Evolutionary conservation across 768 basidiomycete genomes (phyloP), one percentile per base, ranked within the genome.

Genomic region (Amanita subjunquillea): DNA sequence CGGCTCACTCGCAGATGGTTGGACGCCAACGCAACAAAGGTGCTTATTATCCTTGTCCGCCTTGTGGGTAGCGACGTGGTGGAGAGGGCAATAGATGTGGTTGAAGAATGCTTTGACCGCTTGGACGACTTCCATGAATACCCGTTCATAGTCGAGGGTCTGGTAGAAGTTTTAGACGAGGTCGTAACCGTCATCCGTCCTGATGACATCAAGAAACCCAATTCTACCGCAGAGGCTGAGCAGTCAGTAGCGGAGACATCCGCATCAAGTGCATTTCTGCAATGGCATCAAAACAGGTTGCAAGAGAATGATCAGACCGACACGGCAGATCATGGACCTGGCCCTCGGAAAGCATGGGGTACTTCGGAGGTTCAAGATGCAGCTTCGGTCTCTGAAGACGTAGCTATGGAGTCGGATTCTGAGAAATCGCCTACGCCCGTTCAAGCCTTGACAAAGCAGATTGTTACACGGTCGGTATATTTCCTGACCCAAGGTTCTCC

Each of bases 71-170:
- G 74, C 27, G 86, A 88, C 51, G 82, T 98, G 30, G 90, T 98
- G 0, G 83, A 88, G 43, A 83, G 83, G 58, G 93, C 96, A 6
- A 83, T 86, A 12, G 96, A 97, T 64, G 83, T 98, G 8, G 92
- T 98, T 8, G 95, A 96, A 65, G 94, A 96, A 65, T 94, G 95
- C 55, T 98, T 98, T 59, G 95, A 97, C 66, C 82, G 93, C 27
- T 72, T 98, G 17, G 96, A 98, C 60, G 92, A 96, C 57, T 98
- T 81, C 63, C 95, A 98, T 65, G 95, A 93, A 12, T 97, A 99
- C 67, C 81, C 83, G 20, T 63, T 83, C 25, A 69, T 98, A 20
- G 89, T 94, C 2, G 88, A 92, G 56, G 88, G 91, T 0, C 73
- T 99, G 3, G 72, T 97, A 23, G 89, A 89, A 43, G 94, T 96